Conservation (phyloP, 371 early-diverging fungal species). For the Choanephora cucurbitarum region DNA sequence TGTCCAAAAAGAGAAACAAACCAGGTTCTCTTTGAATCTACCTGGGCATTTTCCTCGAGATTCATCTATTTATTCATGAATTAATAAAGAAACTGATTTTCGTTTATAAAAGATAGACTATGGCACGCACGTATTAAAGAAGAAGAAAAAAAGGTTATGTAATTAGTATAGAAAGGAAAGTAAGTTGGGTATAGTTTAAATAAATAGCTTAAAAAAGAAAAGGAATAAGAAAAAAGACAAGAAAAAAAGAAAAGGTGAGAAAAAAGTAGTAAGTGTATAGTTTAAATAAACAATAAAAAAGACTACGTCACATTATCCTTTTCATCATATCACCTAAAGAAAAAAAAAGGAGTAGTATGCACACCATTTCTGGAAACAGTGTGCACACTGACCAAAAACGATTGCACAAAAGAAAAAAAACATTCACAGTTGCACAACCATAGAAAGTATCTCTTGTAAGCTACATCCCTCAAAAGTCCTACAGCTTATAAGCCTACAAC, state of each 20-base stretch:
- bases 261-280: background rate
- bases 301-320: background rate
- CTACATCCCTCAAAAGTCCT: no score
- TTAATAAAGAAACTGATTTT: background rate
- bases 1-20: conserved; percentile 1
- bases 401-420: background rate
- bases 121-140: conserved; percentile 1
- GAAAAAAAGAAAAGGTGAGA: background rate
- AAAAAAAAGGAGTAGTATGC: no score
- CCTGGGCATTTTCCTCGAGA: conserved; percentile 31
- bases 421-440: no score
- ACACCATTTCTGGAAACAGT: no score
- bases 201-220: background rate
- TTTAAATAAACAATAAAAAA: conserved; percentile 3
- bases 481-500: no score
- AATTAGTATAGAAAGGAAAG: conserved; percentile 1
- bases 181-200: background rate
- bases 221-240: conserved; percentile 8
- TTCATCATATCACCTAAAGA: no score
- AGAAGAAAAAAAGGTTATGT: background rate
- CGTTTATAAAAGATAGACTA: background rate
- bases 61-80: conserved; percentile 33
- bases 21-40: conserved; percentile 1
- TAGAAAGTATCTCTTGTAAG: no score
- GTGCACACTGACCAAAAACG: no score